A percentile compares a stretch with the other conserved stretches of the same genome.
phyloP scores from a whole-genome alignment of 2,329 filamentous ascomycete species.

The Fusarium caatingaense region DNA sequence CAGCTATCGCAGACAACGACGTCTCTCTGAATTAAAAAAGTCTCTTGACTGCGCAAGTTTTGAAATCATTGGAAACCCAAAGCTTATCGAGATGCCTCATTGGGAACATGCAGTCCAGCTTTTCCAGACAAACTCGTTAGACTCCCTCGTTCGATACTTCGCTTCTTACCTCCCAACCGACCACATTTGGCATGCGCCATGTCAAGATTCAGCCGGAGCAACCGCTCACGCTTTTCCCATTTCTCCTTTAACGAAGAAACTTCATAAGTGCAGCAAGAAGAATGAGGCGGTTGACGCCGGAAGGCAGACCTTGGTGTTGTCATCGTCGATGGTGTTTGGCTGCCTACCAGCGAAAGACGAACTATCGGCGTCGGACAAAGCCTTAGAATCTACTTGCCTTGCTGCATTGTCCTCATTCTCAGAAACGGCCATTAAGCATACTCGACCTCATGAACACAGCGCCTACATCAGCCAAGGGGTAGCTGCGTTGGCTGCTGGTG shows the following conservation, averaged over 20 bases:
- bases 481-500: neutral
- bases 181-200: conserved; percentile 47
- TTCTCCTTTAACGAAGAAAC: neutral
- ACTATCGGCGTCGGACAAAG: neutral
- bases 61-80: conserved; percentile 48
- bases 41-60: conserved; percentile 64
- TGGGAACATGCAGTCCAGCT: neutral
- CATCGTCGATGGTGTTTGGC: neutral
- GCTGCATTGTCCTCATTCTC: conserved; percentile 3
- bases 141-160: conserved; percentile 1
- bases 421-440: conserved; percentile 2
- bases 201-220: conserved; percentile 7
- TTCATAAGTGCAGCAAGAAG: neutral
- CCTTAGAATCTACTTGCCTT: neutral
- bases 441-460: conserved; percentile 1
- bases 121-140: neutral
- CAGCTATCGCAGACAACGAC: conserved; percentile 61
- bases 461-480: neutral
- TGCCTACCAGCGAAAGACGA: conserved; percentile 6
- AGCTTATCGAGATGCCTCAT: conserved; percentile 64
- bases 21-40: conserved; percentile 63
- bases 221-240: neutral
- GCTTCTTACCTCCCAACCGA: conserved; percentile 63
- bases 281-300: neutral
- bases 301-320: neutral